These are phyloP conservation scores for Corymbia maculata DNA, from an alignment of 345 rosid species.

Conservation along the genomic window DNA sequence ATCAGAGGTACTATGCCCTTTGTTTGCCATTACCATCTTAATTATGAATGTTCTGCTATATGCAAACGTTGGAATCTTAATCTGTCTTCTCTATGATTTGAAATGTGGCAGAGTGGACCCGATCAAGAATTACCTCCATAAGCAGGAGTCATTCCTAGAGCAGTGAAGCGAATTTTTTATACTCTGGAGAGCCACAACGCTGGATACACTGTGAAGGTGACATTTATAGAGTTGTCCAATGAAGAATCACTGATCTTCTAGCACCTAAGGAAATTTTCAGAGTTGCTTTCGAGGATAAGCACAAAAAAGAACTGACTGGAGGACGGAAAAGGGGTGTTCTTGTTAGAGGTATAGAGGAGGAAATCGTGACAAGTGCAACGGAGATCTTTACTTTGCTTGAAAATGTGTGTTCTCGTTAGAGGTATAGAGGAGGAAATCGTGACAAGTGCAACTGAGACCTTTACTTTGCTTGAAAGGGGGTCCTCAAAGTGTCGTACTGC, in stretches of 20 bases:
- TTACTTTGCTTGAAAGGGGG: slow-evolving; percentile 87
- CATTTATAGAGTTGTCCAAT: slow-evolving; percentile 81
- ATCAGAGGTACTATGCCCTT: slow-evolving; percentile 38
- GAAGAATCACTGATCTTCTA: slow-evolving; percentile 96
- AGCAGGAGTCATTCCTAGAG: slow-evolving; percentile 98
- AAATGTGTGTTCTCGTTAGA: slow-evolving; percentile 94
- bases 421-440: slow-evolving; percentile 98
- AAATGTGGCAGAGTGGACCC: slow-evolving; percentile 51
- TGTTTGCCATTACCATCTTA: not conserved
- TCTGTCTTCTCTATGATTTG: not conserved
- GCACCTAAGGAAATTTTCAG: slow-evolving; percentile 83
- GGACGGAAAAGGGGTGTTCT: slow-evolving; percentile 99
- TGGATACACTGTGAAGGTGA: slow-evolving; percentile 92
- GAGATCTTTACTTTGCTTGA: slow-evolving; percentile 88
- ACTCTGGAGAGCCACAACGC: slow-evolving; percentile 96
- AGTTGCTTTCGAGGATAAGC: slow-evolving; percentile 70
- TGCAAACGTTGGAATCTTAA: not conserved
- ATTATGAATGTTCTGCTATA: not conserved
- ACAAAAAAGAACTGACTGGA: slow-evolving; percentile 94
- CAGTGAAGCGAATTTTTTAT: slow-evolving; percentile 90
- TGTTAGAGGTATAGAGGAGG: slow-evolving; percentile 94
- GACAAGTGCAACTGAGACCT: slow-evolving; percentile 86
- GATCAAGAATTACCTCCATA: slow-evolving; percentile 72
- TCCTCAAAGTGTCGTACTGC: slow-evolving; percentile 90
- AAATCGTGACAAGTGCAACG: slow-evolving; percentile 88